Base-by-base conservation (phyloP, 208 protist genomes). In the Trypanosoma congolense region DNA sequence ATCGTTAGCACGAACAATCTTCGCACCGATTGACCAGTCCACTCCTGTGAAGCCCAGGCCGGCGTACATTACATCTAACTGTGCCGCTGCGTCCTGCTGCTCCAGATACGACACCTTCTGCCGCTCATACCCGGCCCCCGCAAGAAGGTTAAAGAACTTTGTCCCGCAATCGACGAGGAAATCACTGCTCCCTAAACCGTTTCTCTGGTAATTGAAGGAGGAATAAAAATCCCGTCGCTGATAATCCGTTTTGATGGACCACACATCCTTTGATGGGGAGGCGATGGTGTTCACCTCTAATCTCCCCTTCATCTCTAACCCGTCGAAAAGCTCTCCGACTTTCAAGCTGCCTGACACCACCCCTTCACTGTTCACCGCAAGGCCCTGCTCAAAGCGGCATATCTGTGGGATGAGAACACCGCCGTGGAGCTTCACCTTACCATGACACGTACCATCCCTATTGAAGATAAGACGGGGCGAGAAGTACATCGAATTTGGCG, bases 161-260 rank as follows among this genome's bases (percentile, higher is more conserved):
- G 77, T 82, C 55, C 87, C 87, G 33, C 71, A 86, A 65, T 91
- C 83, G 10, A 93, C 73, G n/a, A 87, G 59, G 4, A 90, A 65
- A 49, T 90, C 83, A 66, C 80, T 93, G 57, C 83, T 91, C 18
- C 87, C 87, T 31, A 93, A 71, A 29, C 83, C 81, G 56, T 93
- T 93, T 36, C 80, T 77, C 64, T 91, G 82, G 43, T 87, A 88
- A 8, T 71, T 67, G 14, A 80, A 44, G 16, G 71, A 58, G 24
- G 72, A 76, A 65, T 90, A 93, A 54, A 91, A 86, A 52, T 93
- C 87, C 29, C 63, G 66, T 33, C 73, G 75, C 43, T 83, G 72
- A 66, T 91, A 93, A 52, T 81, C 61, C 22, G 83, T 48, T 33
- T 65, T 65, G 9, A 77, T 48, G 6, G 72, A 38, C 2, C 80